These are phyloP conservation scores for Saccharum hybrid DNA, from an alignment of 202 grass and related monocot species.

Conservation along the genomic window DNA sequence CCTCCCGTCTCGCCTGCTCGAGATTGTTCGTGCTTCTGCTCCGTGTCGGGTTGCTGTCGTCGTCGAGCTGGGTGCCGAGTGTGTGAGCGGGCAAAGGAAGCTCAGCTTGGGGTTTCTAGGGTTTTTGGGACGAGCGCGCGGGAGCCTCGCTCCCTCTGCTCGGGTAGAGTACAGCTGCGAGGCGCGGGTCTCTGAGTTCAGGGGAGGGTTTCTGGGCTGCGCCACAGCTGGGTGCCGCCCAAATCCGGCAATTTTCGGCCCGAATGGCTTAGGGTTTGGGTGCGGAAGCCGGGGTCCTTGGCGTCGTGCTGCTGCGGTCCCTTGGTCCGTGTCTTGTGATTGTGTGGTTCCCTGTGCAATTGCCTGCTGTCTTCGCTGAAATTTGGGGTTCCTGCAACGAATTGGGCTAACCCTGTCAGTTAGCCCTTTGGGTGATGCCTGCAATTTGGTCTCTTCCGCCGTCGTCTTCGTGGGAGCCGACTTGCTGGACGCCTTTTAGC, in stretches of 20 bases:
- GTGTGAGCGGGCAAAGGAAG: not conserved
- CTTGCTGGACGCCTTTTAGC: not conserved
- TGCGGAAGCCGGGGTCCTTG: not conserved
- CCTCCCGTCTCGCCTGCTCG: not conserved
- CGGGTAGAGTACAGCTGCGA: not conserved
- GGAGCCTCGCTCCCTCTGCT: not conserved
- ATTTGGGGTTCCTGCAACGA: not conserved
- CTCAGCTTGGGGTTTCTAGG: slow-evolving; percentile 42
- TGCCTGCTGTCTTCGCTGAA: not conserved
- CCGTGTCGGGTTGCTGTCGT: not conserved
- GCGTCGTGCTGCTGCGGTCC: not conserved
- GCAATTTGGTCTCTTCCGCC: not conserved
- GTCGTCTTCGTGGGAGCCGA: not conserved
- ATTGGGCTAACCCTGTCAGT: not conserved
- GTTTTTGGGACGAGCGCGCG: slow-evolving; percentile 16
- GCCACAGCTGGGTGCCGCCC: not conserved
- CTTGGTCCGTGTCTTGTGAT: too few species aligned
- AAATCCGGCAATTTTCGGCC: not conserved
- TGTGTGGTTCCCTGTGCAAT: not conserved
- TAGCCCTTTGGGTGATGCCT: not conserved
- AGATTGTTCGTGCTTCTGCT: not conserved
- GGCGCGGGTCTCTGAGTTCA: not conserved
- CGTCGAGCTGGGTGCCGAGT: not conserved
- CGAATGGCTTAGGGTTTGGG: slow-evolving; percentile 2
- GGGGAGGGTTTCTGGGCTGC: not conserved